These are phyloP conservation scores for Globisporangium cylindrosporum DNA, from an alignment of 352 stramenopile genomes.

Conservation along the genomic window DNA sequence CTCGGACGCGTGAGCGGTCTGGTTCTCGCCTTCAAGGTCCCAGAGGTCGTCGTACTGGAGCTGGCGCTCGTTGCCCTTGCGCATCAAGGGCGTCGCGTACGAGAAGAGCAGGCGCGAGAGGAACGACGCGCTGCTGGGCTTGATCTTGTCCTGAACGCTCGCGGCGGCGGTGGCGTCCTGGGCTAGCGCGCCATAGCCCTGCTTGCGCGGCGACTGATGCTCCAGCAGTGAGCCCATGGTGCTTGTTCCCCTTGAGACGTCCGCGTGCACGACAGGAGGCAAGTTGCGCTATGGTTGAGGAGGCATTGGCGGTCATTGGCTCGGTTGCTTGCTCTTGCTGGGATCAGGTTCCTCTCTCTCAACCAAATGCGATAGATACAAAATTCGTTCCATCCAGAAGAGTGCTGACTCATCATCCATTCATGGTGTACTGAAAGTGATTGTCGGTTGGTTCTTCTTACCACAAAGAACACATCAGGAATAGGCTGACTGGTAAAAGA, in stretches of 20 bases:
- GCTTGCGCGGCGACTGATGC: not conserved
- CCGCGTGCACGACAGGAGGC: not conserved
- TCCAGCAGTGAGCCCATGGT: slow-evolving; percentile 6
- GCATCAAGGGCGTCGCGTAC: slow-evolving; percentile 44
- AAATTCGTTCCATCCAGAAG: no score
- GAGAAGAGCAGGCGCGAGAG: slow-evolving; percentile 39
- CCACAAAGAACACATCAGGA: no score
- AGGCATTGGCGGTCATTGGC: no score
- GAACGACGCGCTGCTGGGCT: slow-evolving; percentile 10
- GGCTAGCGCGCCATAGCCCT: slow-evolving; percentile 2
- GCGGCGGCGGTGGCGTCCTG: not conserved
- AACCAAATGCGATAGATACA: no score
- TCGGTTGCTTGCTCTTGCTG: no score
- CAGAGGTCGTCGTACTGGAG: slow-evolving; percentile 42
- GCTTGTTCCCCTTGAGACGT: not conserved
- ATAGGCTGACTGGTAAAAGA: no score
- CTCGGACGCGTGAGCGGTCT: slow-evolving; percentile 23
- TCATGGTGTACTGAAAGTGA: no score
- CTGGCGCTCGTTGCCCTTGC: slow-evolving; percentile 36
- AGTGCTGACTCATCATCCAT: no score
- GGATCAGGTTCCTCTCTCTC: no score
- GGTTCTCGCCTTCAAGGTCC: slow-evolving; percentile 30
- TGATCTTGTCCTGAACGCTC: not conserved
- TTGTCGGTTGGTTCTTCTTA: no score
- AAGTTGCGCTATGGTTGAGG: not conserved